Base-by-base conservation (phyloP, 257 asterid species). In the Buddleja alternifolia region DNA sequence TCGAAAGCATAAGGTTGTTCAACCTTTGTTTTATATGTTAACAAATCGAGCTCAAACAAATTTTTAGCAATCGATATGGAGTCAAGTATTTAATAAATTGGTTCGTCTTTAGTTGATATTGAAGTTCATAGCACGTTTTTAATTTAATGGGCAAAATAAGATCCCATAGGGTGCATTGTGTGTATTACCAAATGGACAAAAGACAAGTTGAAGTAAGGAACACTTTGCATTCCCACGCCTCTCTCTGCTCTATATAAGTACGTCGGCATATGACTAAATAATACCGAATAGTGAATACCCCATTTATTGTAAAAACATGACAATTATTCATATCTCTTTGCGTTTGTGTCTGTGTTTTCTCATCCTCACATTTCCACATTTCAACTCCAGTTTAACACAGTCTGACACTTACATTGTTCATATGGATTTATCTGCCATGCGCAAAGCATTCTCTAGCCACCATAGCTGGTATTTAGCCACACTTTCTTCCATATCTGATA, bases 381-480 rank as follows among this genome's bases (percentile, higher is more conserved):
- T 81, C 15, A 36, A 36, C 25, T 63, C 75, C 58, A 68, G 42
- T 69, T 74, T 19, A 2, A 83, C 85, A 16, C 73, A 82, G n/a
- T 47, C 75, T 11, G 86, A 86, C 47, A 82, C 84, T 53, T 90
- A 88, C 57, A 83, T 90, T 70, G 61, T 90, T 72, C 88, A 85
- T 66, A 90, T 90, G 95, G 93, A 90, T 50, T 66, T 73, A 66
- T 67, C 92, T 51, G 63, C 80, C 76, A 88, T 88, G 94, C 97
- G 95, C 70, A 87, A 80, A 75, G 82, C 88, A 25, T 89, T 83
- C 67, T 73, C 93, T 17, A 75, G 75, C 44, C 89, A 89, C 77
- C 87, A 83, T 17, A 48, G 45, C 39, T 89, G 96, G 96, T 87
- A 78, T 68, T 72, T 62, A 57, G 54, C 81, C 39, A 80, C 89